phyloP scores from a whole-genome alignment of 2,329 filamentous ascomycete genomes.

The Penicillium polonicum region DNA sequence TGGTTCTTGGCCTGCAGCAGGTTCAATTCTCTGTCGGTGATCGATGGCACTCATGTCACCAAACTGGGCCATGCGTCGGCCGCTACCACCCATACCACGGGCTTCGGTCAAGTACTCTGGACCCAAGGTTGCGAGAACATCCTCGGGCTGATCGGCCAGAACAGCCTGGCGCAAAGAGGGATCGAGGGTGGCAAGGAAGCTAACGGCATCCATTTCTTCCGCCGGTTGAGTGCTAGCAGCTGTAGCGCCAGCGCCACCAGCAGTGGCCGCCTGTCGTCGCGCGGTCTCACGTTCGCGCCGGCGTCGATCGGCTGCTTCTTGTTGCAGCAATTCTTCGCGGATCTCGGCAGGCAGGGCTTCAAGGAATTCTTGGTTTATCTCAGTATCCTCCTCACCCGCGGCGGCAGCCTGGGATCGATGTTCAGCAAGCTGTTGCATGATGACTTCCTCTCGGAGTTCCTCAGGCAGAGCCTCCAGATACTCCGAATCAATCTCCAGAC shows the following conservation, averaged over 20 bases:
- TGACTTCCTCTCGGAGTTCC: conserved; percentile 92
- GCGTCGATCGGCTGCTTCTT: conserved; percentile 85
- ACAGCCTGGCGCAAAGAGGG: conserved; percentile 81
- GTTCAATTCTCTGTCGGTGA: conserved; percentile 36
- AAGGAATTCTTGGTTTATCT: conserved; percentile 86
- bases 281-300: conserved; percentile 81
- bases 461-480: conserved; percentile 97
- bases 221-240: conserved; percentile 48
- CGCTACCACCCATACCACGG: conserved; percentile 64
- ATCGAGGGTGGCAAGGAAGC: conserved; percentile 86
- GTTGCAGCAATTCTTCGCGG: conserved; percentile 82
- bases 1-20: conserved; percentile 46
- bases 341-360: conserved; percentile 89
- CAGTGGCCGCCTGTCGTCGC: conserved; percentile 59
- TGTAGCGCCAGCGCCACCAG: conserved; percentile 39
- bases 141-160: conserved; percentile 86
- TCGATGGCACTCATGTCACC: conserved; percentile 44
- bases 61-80: conserved; percentile 57
- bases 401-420: conserved; percentile 73
- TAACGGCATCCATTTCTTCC: conserved; percentile 87
- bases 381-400: conserved; percentile 62
- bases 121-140: conserved; percentile 78
- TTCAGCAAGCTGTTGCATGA: conserved; percentile 83
- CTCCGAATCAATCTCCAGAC: conserved; percentile 88
- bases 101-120: conserved; percentile 85